These are phyloP conservation scores for Phyllosticta ampelicida DNA, from an alignment of 2,329 filamentous ascomycete species.

Conservation along the genomic window DNA sequence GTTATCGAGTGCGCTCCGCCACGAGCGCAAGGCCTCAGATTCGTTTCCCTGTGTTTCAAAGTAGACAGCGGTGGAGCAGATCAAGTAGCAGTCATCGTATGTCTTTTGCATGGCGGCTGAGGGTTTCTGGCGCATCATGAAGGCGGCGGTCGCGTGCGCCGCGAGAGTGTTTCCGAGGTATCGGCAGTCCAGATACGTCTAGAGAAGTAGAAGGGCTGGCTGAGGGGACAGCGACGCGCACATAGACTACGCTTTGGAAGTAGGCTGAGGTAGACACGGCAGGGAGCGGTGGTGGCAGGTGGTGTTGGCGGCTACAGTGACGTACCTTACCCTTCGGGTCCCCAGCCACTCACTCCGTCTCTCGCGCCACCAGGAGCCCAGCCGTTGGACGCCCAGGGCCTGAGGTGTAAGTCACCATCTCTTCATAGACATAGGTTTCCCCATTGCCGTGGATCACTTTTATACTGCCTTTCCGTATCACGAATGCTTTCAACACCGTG, in stretches of 20 bases:
- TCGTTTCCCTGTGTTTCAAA: constrained; percentile 95
- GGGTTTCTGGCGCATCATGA: constrained; percentile 48
- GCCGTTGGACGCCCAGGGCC: too few relatives aligned
- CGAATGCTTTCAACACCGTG: too few relatives aligned
- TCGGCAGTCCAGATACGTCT: not conserved
- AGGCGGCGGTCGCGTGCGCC: constrained; percentile 2
- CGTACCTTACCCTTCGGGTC: too few relatives aligned
- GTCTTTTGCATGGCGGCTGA: constrained; percentile 83
- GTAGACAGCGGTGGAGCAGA: constrained; percentile 90
- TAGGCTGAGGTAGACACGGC: too few relatives aligned
- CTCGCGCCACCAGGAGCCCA: too few relatives aligned
- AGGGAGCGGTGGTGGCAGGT: too few relatives aligned
- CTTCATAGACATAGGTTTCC: too few relatives aligned
- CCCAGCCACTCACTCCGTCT: too few relatives aligned
- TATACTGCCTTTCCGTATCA: too few relatives aligned
- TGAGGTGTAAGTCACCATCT: too few relatives aligned
- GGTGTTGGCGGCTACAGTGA: too few relatives aligned
- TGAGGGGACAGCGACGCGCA: not conserved
- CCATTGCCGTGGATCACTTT: too few relatives aligned
- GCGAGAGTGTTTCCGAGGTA: not conserved
- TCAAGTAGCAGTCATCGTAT: constrained; percentile 92
- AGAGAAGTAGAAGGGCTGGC: not conserved
- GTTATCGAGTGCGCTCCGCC: constrained; percentile 77
- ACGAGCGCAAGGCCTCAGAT: constrained; percentile 77
- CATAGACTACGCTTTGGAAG: not conserved